Conservation (phyloP, 257 asterid species). For the Petrea volubilis region DNA sequence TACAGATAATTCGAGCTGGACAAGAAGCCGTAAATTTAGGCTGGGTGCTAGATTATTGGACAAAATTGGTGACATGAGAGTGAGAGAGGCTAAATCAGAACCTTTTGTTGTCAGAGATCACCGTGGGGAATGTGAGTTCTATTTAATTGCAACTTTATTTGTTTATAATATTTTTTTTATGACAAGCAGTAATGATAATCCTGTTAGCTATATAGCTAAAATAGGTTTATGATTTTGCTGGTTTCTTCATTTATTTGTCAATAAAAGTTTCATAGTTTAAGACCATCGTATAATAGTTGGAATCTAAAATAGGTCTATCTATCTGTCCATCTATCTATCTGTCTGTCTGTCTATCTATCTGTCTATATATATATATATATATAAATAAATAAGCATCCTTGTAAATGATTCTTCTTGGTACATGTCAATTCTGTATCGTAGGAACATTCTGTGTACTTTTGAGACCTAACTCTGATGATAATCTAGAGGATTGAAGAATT, state of each 20-base stretch:
- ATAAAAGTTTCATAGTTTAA: background rate
- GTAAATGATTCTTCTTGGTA: background rate
- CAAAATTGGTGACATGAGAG: constrained; percentile 49
- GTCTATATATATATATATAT: background rate
- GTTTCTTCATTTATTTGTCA: background rate
- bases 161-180: background rate
- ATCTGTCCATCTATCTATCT: no score
- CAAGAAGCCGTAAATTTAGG: constrained; percentile 90
- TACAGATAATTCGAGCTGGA: constrained; percentile 96
- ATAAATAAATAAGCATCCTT: background rate
- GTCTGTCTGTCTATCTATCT: no score
- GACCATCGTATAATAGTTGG: background rate
- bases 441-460: background rate
- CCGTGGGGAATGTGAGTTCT: constrained; percentile 85
- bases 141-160: background rate
- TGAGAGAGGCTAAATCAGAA: constrained; percentile 84
- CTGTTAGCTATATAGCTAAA: no score
- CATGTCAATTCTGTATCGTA: background rate
- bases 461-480: background rate
- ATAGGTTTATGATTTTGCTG: no score
- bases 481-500: no score
- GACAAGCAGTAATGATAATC: no score
- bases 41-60: constrained; percentile 75
- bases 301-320: background rate
- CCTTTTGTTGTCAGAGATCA: constrained; percentile 84